Base-by-base conservation (phyloP, 2,329 filamentous ascomycete genomes). In the Verticillium isaacii region DNA sequence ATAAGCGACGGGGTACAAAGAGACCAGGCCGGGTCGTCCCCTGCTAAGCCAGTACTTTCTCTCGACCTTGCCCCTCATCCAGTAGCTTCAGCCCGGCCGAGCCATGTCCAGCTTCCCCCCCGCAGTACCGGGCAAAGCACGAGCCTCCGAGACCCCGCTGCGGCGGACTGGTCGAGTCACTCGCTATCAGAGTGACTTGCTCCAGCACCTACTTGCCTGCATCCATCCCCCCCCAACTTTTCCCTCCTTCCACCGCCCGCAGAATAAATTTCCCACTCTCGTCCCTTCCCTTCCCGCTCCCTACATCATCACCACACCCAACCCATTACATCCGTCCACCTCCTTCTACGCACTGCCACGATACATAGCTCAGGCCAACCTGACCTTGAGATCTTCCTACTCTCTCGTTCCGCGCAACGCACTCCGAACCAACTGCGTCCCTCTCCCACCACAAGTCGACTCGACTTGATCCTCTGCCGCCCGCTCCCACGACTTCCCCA, bases 171-270 rank as follows among this genome's bases (percentile, higher is more conserved):
- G 9, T 8, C 45, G 23, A n/a, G 45, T 50, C 11, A 12, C 45
- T 23, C 59, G 14, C 23, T 68, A 68, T 62, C 60, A 58, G 45
- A 50, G 45, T 23, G 45, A 50, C 45, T 50, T 29, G 29, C 29
- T 29, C 23, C 2, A 23, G 45, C 45, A 61, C 56, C 66, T 66
- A 61, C 65, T 67, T 63, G 65, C 63, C 64, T 62, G 58, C 61
- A 61, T 57, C 60, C 61, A 56, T 66, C 60, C 60, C 60, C 62
- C 29, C 60, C 62, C 29, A 59, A 59, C 29, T 59, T 54, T 36
- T 63, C 57, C 65, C 61, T 66, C 61, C 62, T 39, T 62, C 63
- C 58, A 56, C 58, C 56, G 61, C 56, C 52, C 39, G 32, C 60
- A 56, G 54, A 60, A 50, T 56, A 58, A 61, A 63, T 64, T 60